phyloP scores from a whole-genome alignment of 257 asterid genomes.

The Nicotiana paniculata region DNA sequence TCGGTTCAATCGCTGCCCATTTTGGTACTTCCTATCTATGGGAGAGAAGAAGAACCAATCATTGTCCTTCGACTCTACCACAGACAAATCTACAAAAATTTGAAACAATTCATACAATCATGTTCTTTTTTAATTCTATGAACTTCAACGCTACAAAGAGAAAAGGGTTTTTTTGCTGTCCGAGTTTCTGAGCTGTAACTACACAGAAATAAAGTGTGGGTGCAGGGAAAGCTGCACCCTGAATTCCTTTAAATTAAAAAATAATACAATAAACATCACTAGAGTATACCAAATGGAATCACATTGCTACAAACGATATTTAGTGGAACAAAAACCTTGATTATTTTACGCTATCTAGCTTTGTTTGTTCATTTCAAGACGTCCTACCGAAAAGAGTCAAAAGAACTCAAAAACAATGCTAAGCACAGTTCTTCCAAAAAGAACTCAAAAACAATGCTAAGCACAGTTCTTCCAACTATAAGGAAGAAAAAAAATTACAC shows the following conservation, averaged over 20 bases:
- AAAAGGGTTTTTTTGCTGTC: background rate
- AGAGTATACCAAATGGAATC: background rate
- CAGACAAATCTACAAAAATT: conserved; percentile 51
- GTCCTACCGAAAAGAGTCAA: background rate
- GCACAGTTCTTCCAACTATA: background rate
- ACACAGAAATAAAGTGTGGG: background rate
- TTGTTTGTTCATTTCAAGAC: background rate
- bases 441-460: background rate
- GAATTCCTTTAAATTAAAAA: background rate
- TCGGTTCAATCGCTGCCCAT: conserved; percentile 71
- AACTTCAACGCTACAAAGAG: background rate
- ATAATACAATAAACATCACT: background rate
- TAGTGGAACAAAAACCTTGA: background rate
- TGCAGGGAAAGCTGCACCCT: background rate
- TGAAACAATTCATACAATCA: background rate
- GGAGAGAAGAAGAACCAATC: conserved; percentile 86
- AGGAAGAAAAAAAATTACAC: background rate
- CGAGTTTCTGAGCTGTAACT: background rate
- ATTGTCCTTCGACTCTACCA: conserved; percentile 65
- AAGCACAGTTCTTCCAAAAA: background rate
- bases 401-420: background rate
- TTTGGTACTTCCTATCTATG: conserved; percentile 67
- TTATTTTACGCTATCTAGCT: background rate
- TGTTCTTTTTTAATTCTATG: background rate
- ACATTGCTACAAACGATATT: background rate